Evolutionary conservation across 2,329 filamentous ascomycete species (phyloP).

Genomic region (Cryphonectria carpinicola): DNA sequence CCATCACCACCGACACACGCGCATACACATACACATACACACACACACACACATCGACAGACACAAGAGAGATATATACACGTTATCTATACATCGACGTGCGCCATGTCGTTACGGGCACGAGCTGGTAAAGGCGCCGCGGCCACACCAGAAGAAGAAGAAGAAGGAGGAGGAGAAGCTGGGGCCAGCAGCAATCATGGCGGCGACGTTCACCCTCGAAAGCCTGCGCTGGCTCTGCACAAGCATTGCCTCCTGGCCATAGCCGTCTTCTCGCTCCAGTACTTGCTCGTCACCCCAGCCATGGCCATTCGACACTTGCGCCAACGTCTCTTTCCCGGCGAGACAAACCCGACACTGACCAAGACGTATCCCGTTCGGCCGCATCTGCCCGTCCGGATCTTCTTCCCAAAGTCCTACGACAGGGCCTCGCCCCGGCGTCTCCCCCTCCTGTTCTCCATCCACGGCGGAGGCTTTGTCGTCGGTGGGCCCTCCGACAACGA

Average conservation of each 20-base stretch:
- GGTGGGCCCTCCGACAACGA: conserved; percentile 50
- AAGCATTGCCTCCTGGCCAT: conserved; percentile 8
- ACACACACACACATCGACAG: too few species aligned
- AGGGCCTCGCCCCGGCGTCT: conserved; percentile 34
- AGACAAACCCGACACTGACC: conserved; percentile 16
- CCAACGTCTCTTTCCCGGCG: conserved; percentile 11
- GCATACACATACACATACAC: not conserved
- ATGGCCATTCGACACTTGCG: conserved; percentile 19
- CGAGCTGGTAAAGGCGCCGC: not conserved
- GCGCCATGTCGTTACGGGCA: not conserved
- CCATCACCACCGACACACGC: not conserved
- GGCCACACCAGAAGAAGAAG: not conserved
- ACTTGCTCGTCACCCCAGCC: conserved; percentile 9
- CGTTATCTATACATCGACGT: not conserved
- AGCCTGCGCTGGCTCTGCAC: conserved; percentile 13
- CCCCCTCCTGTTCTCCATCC: conserved; percentile 53
- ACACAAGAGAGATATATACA: not conserved
- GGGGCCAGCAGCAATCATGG: not conserved
- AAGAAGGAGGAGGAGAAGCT: not conserved
- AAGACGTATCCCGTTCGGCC: conserved; percentile 23
- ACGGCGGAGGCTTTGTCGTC: conserved; percentile 56
- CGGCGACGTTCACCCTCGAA: not conserved
- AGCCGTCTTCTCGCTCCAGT: conserved; percentile 15
- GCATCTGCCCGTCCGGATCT: conserved; percentile 37
- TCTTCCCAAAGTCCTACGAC: conserved; percentile 43